phyloP scores from a whole-genome alignment of 257 asterid species.

The Solanum habrochaites region DNA sequence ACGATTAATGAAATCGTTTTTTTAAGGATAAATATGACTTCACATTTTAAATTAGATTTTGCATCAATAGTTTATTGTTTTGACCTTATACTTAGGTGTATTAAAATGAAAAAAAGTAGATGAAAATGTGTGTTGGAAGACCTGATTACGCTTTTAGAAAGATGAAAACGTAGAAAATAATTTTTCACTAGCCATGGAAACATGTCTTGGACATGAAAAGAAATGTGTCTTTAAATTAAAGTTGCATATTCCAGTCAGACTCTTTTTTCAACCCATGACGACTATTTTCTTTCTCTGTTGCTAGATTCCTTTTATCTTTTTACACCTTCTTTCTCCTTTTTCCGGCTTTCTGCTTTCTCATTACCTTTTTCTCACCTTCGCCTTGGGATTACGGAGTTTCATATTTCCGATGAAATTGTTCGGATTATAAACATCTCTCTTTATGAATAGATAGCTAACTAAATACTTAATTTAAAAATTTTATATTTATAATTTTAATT shows the following conservation, averaged over 20 bases:
- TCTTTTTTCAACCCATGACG: neutral
- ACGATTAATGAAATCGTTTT: too few species aligned
- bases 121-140: neutral
- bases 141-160: neutral
- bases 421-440: neutral
- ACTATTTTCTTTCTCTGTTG: neutral
- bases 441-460: neutral
- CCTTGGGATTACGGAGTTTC: neutral
- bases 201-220: slow-evolving; percentile 29
- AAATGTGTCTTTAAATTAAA: slow-evolving; percentile 5
- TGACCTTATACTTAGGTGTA: neutral
- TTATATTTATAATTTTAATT: too few species aligned
- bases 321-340: neutral
- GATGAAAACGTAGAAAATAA: neutral
- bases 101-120: neutral
- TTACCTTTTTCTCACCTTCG: neutral
- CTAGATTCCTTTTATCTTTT: slow-evolving; percentile 4
- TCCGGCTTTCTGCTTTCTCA: neutral
- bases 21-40: neutral
- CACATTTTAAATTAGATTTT: neutral
- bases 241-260: neutral
- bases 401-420: neutral
- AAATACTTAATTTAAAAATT: too few species aligned
- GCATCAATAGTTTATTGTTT: neutral
- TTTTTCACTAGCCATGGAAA: slow-evolving; percentile 9